Percentiles rank a stretch among this genome's conserved stretches.
These are phyloP conservation scores for Cryomyces minteri DNA, from an alignment of 495 filamentous ascomycete species.

Conservation along the genomic window DNA sequence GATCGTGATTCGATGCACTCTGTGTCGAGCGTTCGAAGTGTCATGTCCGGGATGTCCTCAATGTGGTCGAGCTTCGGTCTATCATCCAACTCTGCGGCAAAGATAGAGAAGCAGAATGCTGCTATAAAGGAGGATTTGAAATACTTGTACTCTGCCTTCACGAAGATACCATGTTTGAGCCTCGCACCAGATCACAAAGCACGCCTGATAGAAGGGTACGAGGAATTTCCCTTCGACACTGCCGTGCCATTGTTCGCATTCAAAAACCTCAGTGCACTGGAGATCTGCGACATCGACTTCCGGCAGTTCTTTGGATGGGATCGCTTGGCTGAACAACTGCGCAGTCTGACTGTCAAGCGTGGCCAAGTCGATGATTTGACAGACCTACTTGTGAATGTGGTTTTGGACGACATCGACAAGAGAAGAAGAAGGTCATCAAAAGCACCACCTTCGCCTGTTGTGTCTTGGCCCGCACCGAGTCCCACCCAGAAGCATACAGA, in stretches of 20 bases:
- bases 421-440: conserved; percentile 76
- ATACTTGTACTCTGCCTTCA: conserved; percentile 95
- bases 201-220: conserved; percentile 74
- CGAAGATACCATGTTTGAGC: conserved; percentile 85
- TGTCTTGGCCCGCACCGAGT: conserved; percentile 43
- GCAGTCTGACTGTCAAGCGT: conserved; percentile 76
- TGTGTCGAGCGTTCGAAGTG: conserved; percentile 88
- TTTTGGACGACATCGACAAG: conserved; percentile 89
- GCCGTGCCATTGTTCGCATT: conserved; percentile 90
- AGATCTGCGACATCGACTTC: conserved; percentile 90
- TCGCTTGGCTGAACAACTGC: conserved; percentile 71
- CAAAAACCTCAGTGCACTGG: conserved; percentile 85
- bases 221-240: conserved; percentile 96
- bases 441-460: conserved; percentile 54
- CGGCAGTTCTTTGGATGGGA: conserved; percentile 97
- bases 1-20: conserved; percentile 87
- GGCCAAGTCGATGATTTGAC: conserved; percentile 75
- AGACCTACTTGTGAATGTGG: conserved; percentile 79
- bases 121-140: conserved; percentile 72
- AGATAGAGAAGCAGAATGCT: conserved; percentile 71
- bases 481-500: conserved; percentile 38
- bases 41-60: conserved; percentile 87
- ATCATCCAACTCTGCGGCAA: conserved; percentile 53
- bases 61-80: conserved; percentile 81
- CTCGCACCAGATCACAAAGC: conserved; percentile 81